phyloP scores from a whole-genome alignment of 2,329 filamentous ascomycete species.

The Davidsoniella virescens region DNA sequence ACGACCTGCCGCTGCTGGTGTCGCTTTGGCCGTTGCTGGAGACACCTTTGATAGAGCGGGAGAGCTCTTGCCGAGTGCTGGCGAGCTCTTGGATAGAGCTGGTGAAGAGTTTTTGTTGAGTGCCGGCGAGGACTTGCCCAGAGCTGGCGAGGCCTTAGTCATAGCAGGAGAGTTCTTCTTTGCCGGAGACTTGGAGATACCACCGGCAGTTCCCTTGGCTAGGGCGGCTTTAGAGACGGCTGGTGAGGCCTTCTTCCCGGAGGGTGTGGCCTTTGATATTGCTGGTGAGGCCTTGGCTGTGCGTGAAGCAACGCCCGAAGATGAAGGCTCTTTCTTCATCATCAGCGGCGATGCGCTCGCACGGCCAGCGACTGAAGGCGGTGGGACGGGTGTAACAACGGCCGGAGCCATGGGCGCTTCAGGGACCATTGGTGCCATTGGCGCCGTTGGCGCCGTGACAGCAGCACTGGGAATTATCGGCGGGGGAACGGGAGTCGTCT shows the following conservation, averaged over 20 bases:
- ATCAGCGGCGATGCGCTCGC: constrained; percentile 8
- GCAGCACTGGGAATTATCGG: constrained; percentile 1
- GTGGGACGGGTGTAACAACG: not conserved
- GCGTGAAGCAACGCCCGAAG: not conserved
- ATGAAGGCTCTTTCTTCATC: constrained; percentile 9
- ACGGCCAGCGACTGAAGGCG: not conserved
- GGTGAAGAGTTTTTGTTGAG: constrained; percentile 1
- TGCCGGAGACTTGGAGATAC: constrained; percentile 8
- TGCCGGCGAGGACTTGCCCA: constrained; percentile 6
- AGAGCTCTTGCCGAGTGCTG: constrained; percentile 6
- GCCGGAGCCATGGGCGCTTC: constrained; percentile 8
- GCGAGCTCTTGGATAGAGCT: constrained; percentile 1
- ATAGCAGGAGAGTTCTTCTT: constrained; percentile 8
- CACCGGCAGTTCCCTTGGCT: constrained; percentile 2
- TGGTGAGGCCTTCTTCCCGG: constrained; percentile 9
- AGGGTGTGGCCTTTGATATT: constrained; percentile 3
- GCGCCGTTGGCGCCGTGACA: not conserved
- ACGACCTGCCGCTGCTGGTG: constrained; percentile 2
- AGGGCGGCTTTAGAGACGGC: constrained; percentile 10
- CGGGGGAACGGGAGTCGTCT: constrained; percentile 5
- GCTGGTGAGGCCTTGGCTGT: constrained; percentile 6
- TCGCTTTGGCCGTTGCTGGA: constrained; percentile 8
- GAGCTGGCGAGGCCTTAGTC: constrained; percentile 2
- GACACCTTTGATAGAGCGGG: constrained; percentile 9
- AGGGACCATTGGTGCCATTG: constrained; percentile 11